Base-by-base conservation (phyloP, 1,284 basidiomycete genomes). In the Filobasidium uniguttulatum region DNA sequence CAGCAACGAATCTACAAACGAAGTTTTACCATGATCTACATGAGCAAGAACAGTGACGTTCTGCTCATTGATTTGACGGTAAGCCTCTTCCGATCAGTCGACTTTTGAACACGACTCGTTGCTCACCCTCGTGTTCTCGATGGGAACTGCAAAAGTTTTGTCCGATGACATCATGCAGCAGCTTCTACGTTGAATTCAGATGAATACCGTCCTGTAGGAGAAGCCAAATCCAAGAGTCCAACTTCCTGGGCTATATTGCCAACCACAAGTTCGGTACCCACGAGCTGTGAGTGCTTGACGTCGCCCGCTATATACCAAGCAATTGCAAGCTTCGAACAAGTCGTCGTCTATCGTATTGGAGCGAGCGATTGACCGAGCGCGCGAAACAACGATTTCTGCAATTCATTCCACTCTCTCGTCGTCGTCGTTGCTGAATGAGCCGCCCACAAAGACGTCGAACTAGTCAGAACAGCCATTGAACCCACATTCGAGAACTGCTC, bases 1-100 rank as follows among this genome's bases (percentile, higher is more conserved):
- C 15, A 99, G 78, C 2, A 99, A 77, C 17, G 85, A 82, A 64
- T 99, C 94, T 75, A 94, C 93, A 56, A 94, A 83, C 0, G 90
- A 89, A 3, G 88, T 91, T 69, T 93, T 93, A 62, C 88, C 88
- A 73, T 91, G 87, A 54, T 70, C 68, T 54, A 70, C 68, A 53
- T 70, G 68, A 14, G 68, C 68, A 23, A 70, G 64, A 30, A 70
- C 68, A 17, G 68, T 70, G 23, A 70, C 67, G 48, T 70, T 70
- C 67, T 69, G 53, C n/a, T 30, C 3, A 6, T 20, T 5, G n/a
- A 8, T 1, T 17, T 17, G 22, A 15, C 0, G 15, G 10, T n/a
- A n/a, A 26, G 25, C 7, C 1, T 9, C 15, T 6, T 44, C 19
- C 37, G 20, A 29, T 30, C 10, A 37, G 43, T 43, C 17, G 28